Evolutionary conservation across 179 eudicot genomes (phyloP), one percentile per base, ranked within the genome.

Genomic region (Silene coronaria): DNA sequence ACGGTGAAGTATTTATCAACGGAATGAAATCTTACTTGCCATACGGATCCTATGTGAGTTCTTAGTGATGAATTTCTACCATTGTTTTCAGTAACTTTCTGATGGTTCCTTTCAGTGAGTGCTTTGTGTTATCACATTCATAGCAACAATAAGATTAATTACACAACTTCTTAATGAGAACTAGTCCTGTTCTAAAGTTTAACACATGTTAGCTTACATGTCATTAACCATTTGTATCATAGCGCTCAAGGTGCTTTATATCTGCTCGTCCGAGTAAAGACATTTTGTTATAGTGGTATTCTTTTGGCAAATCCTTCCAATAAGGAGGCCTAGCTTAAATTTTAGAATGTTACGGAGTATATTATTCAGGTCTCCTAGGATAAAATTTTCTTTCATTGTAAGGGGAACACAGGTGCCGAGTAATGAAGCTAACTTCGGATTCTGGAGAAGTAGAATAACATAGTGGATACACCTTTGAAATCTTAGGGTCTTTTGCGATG

Each of bases 41-140:
- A 42, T 91, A 96, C 83, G 99, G 97, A 62, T 89, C 97, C 57
- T 96, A 89, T 82, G 99, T 96, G 85, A 91, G 97, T 86, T 19
- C 69, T 67, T 27, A 38, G 17, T 8, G 23, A 26, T 79, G 59
- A 59, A 57, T 55, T 21, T 38, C 76, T 30, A 57, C 22, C 19
- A 51, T 5, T 27, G 23, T 22, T 67, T 76, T 42, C 71, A 60
- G 77, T 48, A 27, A 17, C 9, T 55, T 55, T 55, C 9, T 55
- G 59, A 55, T 55, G 59, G 22, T 16, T 5, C 9, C 22, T 55
- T 55, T 55, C n/a, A 24, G 28, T 63, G 27, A 13, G 16, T 28
- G 38, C 7, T 38, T 38, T 38, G 12, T 2, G 46, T 51, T 51
- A 51, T 51, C 6, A 34, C 8, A 5, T 34, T 34, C 6, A 34